phyloP scores from a whole-genome alignment of 1,284 basidiomycete genomes.

The Naganishia cerealis region DNA sequence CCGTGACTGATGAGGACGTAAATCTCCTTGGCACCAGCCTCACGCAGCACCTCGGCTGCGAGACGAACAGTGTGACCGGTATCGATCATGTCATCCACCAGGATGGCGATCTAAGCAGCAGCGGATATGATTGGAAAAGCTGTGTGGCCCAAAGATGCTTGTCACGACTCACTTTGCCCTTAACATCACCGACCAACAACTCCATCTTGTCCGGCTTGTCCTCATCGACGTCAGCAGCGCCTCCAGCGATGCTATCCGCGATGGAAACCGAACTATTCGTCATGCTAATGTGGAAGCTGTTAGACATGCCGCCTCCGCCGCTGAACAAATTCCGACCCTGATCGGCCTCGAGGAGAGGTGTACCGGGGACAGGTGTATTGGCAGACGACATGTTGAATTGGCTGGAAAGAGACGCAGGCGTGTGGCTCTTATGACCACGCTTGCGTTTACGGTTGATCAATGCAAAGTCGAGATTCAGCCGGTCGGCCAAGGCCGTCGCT shows the following conservation, averaged over 20 bases:
- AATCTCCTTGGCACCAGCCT: slow-evolving; percentile 83
- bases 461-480: slow-evolving; percentile 92
- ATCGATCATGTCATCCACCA: slow-evolving; percentile 98
- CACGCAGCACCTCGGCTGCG: slow-evolving; percentile 78
- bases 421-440: slow-evolving; percentile 56
- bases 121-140: background rate
- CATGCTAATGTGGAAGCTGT: slow-evolving; percentile 32
- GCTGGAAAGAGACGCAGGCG: slow-evolving; percentile 12
- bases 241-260: slow-evolving; percentile 41
- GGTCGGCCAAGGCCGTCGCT: slow-evolving; percentile 91
- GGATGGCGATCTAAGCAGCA: slow-evolving; percentile 70
- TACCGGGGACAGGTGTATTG: slow-evolving; percentile 51
- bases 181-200: slow-evolving; percentile 93
- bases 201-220: slow-evolving; percentile 71
- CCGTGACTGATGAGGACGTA: slow-evolving; percentile 92
- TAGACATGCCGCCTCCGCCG: slow-evolving; percentile 33
- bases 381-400: slow-evolving; percentile 34
- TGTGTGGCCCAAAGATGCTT: background rate
- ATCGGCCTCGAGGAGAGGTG: slow-evolving; percentile 47
- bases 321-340: slow-evolving; percentile 37
- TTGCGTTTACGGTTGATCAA: slow-evolving; percentile 84
- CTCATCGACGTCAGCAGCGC: slow-evolving; percentile 50
- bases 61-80: slow-evolving; percentile 83
- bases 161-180: slow-evolving; percentile 67
- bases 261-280: slow-evolving; percentile 23